phyloP scores from a whole-genome alignment of 345 rosid species.

The Dipteronia sinensis region DNA sequence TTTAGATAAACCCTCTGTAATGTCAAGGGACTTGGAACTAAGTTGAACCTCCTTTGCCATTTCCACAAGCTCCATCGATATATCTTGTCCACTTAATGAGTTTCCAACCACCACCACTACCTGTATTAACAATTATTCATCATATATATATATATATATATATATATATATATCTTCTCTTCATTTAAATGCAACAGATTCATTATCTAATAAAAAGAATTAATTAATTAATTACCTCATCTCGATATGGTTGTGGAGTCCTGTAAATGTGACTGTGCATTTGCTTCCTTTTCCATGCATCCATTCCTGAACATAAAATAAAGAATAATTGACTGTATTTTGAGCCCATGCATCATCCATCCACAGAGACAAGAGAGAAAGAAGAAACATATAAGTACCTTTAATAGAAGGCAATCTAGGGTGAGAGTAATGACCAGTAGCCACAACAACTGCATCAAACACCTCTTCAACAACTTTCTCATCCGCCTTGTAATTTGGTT shows the following conservation, averaged over 20 bases:
- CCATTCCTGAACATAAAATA: constrained; percentile 55
- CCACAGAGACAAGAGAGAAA: not conserved
- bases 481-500: constrained; percentile 22
- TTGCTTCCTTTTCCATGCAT: constrained; percentile 82
- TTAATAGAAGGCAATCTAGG: constrained; percentile 78
- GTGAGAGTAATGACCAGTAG: constrained; percentile 85
- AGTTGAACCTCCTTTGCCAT: constrained; percentile 79
- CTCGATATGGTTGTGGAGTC: constrained; percentile 69
- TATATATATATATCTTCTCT: no score
- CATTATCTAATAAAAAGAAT: no score
- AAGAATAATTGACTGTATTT: no score
- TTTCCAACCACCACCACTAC: constrained; percentile 84
- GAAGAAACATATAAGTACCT: constrained; percentile 42
- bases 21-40: constrained; percentile 59
- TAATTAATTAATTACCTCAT: constrained; percentile 47
- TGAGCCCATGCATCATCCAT: no score
- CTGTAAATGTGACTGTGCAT: constrained; percentile 84
- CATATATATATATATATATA: not conserved
- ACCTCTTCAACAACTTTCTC: constrained; percentile 63
- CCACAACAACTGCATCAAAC: constrained; percentile 90
- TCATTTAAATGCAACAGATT: no score
- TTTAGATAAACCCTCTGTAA: constrained; percentile 68
- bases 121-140: constrained; percentile 29
- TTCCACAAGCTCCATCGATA: constrained; percentile 82
- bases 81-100: constrained; percentile 86